Evolutionary conservation across 495 filamentous ascomycete genomes (phyloP).

Genomic region (Schizothecium vesticola): DNA sequence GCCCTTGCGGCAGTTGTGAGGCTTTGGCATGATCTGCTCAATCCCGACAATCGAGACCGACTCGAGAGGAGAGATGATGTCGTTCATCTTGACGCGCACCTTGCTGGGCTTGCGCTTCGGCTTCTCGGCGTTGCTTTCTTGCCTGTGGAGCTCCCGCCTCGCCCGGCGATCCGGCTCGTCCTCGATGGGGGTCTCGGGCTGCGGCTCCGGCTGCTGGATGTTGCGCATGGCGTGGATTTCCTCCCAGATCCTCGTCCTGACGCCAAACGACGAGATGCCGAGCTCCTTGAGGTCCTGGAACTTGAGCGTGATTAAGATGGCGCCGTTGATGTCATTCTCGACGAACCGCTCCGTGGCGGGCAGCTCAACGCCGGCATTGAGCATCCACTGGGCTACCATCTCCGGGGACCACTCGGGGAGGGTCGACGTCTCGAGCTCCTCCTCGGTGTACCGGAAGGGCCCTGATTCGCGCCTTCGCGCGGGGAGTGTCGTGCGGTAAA

Average conservation of each 20-base stretch:
- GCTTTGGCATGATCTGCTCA: slow-evolving; percentile 78
- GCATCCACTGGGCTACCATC: slow-evolving; percentile 80
- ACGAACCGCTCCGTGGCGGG: slow-evolving; percentile 75
- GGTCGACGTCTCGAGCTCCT: slow-evolving; percentile 51
- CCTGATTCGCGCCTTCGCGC: slow-evolving; percentile 31
- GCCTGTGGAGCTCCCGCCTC: slow-evolving; percentile 35
- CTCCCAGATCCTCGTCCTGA: slow-evolving; percentile 78
- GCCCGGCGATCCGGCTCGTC: slow-evolving; percentile 44
- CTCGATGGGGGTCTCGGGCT: slow-evolving; percentile 51
- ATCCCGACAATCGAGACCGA: slow-evolving; percentile 90
- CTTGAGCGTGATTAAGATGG: slow-evolving; percentile 77
- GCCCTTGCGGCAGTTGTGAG: slow-evolving; percentile 83
- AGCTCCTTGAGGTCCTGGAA: slow-evolving; percentile 92
- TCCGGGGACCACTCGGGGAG: slow-evolving; percentile 62
- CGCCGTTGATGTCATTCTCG: slow-evolving; percentile 83
- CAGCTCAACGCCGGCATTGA: slow-evolving; percentile 62
- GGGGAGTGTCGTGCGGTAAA: slow-evolving; percentile 30
- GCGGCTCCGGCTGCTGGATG: slow-evolving; percentile 51
- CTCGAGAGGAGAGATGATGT: slow-evolving; percentile 66
- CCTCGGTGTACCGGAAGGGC: slow-evolving; percentile 46
- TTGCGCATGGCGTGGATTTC: slow-evolving; percentile 69
- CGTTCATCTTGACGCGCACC: slow-evolving; percentile 45
- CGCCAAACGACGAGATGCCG: slow-evolving; percentile 87
- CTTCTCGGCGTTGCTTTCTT: slow-evolving; percentile 30
- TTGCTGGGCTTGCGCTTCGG: slow-evolving; percentile 40